Base-by-base conservation (phyloP, 306 rosid species). In the Castanea crenata region DNA sequence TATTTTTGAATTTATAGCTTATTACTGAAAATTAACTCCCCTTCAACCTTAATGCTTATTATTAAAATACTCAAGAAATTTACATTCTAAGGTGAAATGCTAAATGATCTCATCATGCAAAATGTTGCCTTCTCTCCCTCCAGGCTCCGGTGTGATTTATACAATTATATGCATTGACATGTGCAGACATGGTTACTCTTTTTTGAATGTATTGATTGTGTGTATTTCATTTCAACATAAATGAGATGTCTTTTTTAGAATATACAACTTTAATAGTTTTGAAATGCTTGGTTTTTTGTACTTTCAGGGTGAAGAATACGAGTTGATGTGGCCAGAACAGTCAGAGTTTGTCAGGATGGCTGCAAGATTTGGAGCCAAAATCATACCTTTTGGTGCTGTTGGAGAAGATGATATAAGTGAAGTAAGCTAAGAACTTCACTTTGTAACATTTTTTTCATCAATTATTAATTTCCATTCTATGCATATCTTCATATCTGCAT, bases 281-380 rank as follows among this genome's bases (percentile, higher is more conserved):
- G 72, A 67, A 67, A 35, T 34, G 5, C 27, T 34, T 34, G 51
- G 6, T 12, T 67, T 70, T 8, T 74, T 16, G 25, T 71, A 74
- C 65, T 69, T 79, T 73, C 49, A 95, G 97, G 97, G 99, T 62
- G 99, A 95, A 87, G 91, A 89, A 73, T 91, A 92, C 82, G 91
- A 89, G 83, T 78, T 95, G 49, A 91, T 92, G 90, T 95, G 99
- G 99, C 97, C 97, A 1, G 94, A 95, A 78, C 92, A 80, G 80
- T 87, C 97, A 1, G 97, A 95, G 86, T 95, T 95, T 90, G 93
- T 95, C 62, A 88, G 97, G 76, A 91, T 92, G 97, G 97, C 99
- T 58, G 90, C 93, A 20, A 88, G 92, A 85, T 95, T 95, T 82
- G 97, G 97, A 84, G 96, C 97, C 78, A 95, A 87, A 89, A 95